These are phyloP conservation scores for Termitomyces sp. DNA, from an alignment of 768 basidiomycete species.

Conservation along the genomic window DNA sequence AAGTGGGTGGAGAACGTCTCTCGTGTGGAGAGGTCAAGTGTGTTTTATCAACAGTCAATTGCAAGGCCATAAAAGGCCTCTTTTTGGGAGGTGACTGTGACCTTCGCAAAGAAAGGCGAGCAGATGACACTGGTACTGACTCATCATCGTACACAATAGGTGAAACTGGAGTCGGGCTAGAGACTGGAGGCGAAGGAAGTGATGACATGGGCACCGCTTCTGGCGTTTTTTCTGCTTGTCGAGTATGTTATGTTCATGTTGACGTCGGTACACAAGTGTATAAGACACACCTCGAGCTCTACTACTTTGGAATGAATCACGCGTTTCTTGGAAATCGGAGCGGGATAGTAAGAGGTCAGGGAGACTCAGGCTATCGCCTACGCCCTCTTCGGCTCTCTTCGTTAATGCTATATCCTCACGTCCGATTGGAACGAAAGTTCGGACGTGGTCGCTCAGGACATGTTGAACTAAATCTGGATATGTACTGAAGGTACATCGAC, in stretches of 20 bases:
- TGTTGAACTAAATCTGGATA: conserved; percentile 38
- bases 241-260: not conserved
- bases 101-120: not conserved
- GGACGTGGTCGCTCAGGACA: conserved; percentile 43
- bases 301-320: not conserved
- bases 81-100: not conserved
- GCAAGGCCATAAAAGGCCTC: not conserved
- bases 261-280: too few species aligned
- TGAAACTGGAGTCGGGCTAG: conserved; percentile 21
- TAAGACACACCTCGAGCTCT: conserved; percentile 4
- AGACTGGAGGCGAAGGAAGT: conserved; percentile 28
- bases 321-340: not conserved
- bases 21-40: not conserved
- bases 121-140: not conserved
- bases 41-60: not conserved
- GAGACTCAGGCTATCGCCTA: conserved; percentile 31
- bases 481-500: conserved; percentile 34
- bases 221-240: not conserved
- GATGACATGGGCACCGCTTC: conserved; percentile 19
- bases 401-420: conserved; percentile 39
- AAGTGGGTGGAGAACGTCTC: conserved; percentile 14
- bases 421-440: conserved; percentile 34
- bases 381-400: conserved; percentile 38
- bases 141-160: conserved; percentile 1
- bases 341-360: conserved; percentile 10